Evolutionary conservation across 1,139 yeast genomes (phyloP), one percentile per base, ranked within the genome.

Genomic region (Scheffersomyces lignicola): DNA sequence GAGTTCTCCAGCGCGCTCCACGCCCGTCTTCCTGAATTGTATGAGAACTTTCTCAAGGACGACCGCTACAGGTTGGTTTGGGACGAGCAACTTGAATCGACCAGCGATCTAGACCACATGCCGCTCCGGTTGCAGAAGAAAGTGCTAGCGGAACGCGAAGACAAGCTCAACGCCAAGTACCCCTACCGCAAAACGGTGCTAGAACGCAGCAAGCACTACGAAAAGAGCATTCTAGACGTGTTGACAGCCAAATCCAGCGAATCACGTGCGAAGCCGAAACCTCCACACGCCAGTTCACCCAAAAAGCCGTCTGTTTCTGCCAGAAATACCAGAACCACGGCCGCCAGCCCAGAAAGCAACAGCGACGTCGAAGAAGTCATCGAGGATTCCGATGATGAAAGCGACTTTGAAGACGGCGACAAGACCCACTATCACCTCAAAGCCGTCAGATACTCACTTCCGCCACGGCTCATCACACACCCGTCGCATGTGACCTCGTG

Each of bases 401-500:
- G 37, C 24, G 37, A 40, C 18, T 39, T 42, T 5, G 51, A 45
- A 23, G 46, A 42, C 4, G 44, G 36, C 6, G 40, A 39, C 4
- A 45, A 45, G 24, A 53, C 67, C 45, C 53, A 46, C 41, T 53
- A 56, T 38, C 65, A 58, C 35, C 34, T 67, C 11, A 59, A 82
- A 11, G 66, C 64, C 7, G 48, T 85, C 14, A 72, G 65, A 25
- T 69, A 69, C 32, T 52, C 74, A 2, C 63, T 78, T 5, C 84
- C 88, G 1, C 69, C 72, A 8, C 83, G 83, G 18, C 59, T 76
- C 7, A 70, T 87, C 4, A 83, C 95, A 0, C 90, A 88, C 52
- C 97, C 97, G 2, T 72, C 78, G 4, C 95, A 88, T 61, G 55
- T 75, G 67, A 47, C 77, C 69, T 35, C 85, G 64, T 58, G 96